Conservation (phyloP, 768 basidiomycete genomes). For the Boletellus emodensis region DNA sequence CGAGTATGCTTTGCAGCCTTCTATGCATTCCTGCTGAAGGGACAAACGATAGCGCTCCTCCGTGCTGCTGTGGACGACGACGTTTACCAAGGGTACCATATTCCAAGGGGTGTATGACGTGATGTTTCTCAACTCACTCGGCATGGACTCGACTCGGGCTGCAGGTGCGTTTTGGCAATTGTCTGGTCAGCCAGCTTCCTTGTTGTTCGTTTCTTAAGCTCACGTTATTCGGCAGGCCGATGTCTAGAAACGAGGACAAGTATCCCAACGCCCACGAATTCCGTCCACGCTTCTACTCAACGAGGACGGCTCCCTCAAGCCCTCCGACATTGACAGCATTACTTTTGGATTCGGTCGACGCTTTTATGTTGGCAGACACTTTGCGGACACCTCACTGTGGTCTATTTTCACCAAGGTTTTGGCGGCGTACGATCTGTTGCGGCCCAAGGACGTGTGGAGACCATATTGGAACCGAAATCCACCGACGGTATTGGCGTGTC, state of each 20-base stretch:
- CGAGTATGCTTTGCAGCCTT: neutral
- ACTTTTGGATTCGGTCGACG: slow-evolving; percentile 25
- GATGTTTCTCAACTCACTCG: neutral
- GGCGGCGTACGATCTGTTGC: slow-evolving; percentile 1
- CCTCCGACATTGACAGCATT: neutral
- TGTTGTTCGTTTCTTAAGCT: neutral
- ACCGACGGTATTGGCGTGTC: neutral
- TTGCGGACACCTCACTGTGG: slow-evolving; percentile 15
- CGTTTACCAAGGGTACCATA: slow-evolving; percentile 6
- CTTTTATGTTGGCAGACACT: slow-evolving; percentile 16
- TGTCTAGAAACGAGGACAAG: slow-evolving; percentile 4
- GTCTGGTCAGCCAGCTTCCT: neutral
- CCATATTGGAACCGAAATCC: slow-evolving; percentile 12
- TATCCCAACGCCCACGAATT: neutral
- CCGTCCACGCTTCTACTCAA: slow-evolving; percentile 6
- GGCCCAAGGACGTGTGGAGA: slow-evolving; percentile 1
- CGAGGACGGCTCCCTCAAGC: neutral
- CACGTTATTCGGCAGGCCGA: neutral
- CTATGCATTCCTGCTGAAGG: neutral
- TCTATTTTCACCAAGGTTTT: neutral
- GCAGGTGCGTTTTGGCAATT: neutral
- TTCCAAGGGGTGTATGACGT: slow-evolving; percentile 3
- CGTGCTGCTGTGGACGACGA: slow-evolving; percentile 3
- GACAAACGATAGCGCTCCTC: neutral
- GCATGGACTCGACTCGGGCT: neutral